Conservation (phyloP, 2,329 filamentous ascomycete genomes). For the Cladosporium sp. region DNA sequence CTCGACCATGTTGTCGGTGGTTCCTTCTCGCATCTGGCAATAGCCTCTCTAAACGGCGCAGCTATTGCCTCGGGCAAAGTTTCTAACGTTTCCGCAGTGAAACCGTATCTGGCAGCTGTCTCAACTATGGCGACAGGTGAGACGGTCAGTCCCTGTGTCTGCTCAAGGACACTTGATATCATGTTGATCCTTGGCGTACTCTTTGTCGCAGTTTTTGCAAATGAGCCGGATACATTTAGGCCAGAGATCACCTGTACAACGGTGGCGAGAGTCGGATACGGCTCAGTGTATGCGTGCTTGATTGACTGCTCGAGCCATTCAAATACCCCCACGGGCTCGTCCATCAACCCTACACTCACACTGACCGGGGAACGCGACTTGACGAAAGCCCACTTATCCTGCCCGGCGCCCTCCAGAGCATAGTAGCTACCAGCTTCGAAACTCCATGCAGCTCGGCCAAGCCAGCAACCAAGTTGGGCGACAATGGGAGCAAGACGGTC, state of each 20-base stretch:
- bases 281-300: constrained; percentile 14
- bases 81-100: constrained; percentile 66
- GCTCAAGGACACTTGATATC: constrained; percentile 22
- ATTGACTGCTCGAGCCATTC: constrained; percentile 30
- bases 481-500: constrained; percentile 64
- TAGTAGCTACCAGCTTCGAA: constrained; percentile 52
- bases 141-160: constrained; percentile 20
- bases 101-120: constrained; percentile 65
- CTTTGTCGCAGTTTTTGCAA: constrained; percentile 3
- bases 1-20: constrained; percentile 74
- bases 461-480: constrained; percentile 76
- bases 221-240: constrained; percentile 5
- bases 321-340: constrained; percentile 25
- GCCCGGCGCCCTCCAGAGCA: constrained; percentile 55
- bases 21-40: constrained; percentile 76
- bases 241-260: constrained; percentile 22
- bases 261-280: constrained; percentile 21
- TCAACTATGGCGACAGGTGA: constrained; percentile 37
- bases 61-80: constrained; percentile 82
- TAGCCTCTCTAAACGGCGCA: constrained; percentile 74
- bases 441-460: constrained; percentile 67
- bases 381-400: constrained; percentile 42
- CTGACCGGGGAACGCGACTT: constrained; percentile 19
- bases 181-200: constrained; percentile 23
- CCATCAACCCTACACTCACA: constrained; percentile 18